phyloP scores from a whole-genome alignment of 1,139 yeast genomes.

The Pichia kudriavzevii region DNA sequence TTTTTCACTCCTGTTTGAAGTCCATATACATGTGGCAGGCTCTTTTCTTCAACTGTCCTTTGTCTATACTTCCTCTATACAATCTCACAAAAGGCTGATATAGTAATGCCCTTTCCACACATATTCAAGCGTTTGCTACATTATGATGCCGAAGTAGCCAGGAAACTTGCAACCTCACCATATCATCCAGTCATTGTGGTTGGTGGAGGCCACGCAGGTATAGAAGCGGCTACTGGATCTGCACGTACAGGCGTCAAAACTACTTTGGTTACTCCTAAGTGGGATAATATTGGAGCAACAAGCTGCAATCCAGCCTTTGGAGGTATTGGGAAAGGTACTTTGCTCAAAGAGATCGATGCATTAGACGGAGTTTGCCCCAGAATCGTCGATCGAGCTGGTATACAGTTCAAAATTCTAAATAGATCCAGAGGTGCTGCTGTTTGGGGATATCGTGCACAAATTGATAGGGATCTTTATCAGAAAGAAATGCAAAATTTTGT shows the following conservation, averaged over 20 bases:
- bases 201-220: conserved; percentile 99
- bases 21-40: too few species aligned
- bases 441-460: conserved; percentile 98
- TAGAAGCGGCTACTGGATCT: conserved; percentile 93
- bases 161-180: conserved; percentile 30
- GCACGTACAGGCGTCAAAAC: conserved; percentile 78
- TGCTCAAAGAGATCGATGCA: conserved; percentile 90
- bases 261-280: conserved; percentile 67
- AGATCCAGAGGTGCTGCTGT: conserved; percentile 93
- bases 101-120: too few species aligned
- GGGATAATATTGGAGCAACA: conserved; percentile 79
- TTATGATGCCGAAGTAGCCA: conserved; percentile 35
- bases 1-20: too few species aligned
- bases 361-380: conserved; percentile 84
- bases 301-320: conserved; percentile 96
- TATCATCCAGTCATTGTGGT: conserved; percentile 70
- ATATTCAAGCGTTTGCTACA: conserved; percentile 11
- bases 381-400: conserved; percentile 87
- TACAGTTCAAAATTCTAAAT: conserved; percentile 82
- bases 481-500: conserved; percentile 72
- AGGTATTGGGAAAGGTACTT: conserved; percentile 95
- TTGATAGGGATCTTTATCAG: conserved; percentile 75
- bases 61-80: not conserved
- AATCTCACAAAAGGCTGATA: too few species aligned
- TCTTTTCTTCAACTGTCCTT: too few species aligned